phyloP scores from a whole-genome alignment of 1,139 yeast species.

The Geotrichum klebahnii region DNA sequence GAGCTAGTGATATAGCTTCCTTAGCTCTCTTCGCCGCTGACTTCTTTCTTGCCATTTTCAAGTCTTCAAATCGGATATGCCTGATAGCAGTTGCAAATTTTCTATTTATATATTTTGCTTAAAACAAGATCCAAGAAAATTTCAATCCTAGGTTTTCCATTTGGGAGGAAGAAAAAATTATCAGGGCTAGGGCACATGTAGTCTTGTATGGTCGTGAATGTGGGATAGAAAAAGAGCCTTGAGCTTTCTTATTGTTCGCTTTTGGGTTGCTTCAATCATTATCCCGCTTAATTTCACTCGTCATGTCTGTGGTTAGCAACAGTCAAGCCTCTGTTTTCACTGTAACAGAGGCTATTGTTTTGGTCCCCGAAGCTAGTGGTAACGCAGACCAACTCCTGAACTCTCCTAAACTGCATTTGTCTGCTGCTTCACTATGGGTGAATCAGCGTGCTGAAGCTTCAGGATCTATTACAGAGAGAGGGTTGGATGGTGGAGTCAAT shows the following conservation, averaged over 20 bases:
- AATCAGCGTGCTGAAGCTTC: background rate
- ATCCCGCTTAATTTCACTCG: no score
- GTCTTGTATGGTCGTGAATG: no score
- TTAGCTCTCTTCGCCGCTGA: constrained; percentile 76
- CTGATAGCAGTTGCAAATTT: no score
- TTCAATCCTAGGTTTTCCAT: background rate
- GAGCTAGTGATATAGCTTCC: constrained; percentile 41
- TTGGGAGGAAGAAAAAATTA: background rate
- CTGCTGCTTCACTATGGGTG: constrained; percentile 2
- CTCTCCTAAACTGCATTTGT: background rate
- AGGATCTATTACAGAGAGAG: background rate
- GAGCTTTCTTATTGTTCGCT: no score
- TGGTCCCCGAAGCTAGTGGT: constrained; percentile 8
- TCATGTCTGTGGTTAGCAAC: background rate
- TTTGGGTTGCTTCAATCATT: no score
- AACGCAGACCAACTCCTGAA: background rate
- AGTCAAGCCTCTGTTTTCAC: background rate
- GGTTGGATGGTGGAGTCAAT: background rate
- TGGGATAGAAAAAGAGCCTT: no score
- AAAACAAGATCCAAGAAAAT: background rate
- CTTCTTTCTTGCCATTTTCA: constrained; percentile 80
- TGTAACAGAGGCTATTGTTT: constrained; percentile 15
- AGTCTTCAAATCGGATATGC: no score
- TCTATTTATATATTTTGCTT: no score
- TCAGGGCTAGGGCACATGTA: constrained; percentile 10